A percentile compares a stretch with the other conserved stretches of the same genome.
Evolutionary conservation across 805 yeast species (phyloP).

Genomic region (Lipomyces chichibuensis): DNA sequence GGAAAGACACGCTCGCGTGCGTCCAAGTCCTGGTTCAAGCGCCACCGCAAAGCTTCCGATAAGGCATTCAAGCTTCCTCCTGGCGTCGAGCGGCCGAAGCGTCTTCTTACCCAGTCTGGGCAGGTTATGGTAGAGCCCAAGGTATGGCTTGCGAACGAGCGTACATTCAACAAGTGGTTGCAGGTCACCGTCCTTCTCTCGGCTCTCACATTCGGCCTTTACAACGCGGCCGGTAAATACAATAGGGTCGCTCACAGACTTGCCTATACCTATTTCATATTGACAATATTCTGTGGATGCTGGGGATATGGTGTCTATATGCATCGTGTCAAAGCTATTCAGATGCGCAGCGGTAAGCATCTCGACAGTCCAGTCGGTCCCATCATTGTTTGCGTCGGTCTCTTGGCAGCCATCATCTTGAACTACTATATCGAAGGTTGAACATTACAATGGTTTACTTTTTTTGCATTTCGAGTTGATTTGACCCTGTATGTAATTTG

Average conservation of each 20-base stretch:
- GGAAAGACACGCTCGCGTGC: constrained; percentile 1
- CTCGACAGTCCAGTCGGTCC: constrained; percentile 93
- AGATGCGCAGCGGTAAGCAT: constrained; percentile 81
- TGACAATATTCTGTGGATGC: constrained; percentile 78
- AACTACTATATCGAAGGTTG: constrained; percentile 24
- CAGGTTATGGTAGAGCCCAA: constrained; percentile 95
- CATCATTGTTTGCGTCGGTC: constrained; percentile 69
- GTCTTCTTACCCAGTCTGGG: constrained; percentile 82
- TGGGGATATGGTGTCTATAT: constrained; percentile 88
- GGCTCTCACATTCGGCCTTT: constrained; percentile 80
- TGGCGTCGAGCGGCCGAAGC: constrained; percentile 83
- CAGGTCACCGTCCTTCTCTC: constrained; percentile 84
- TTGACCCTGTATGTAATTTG: neutral
- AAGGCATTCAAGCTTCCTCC: constrained; percentile 59
- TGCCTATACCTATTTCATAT: constrained; percentile 77
- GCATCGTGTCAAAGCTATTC: constrained; percentile 70
- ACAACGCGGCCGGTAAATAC: constrained; percentile 58
- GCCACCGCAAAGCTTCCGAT: constrained; percentile 7
- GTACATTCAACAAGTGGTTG: constrained; percentile 95
- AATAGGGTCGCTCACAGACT: constrained; percentile 59
- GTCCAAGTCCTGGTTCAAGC: constrained; percentile 26
- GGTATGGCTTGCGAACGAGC: constrained; percentile 97
- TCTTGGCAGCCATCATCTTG: constrained; percentile 64
- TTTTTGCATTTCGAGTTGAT: neutral
- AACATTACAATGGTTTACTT: neutral